A percentile compares a stretch with the other conserved stretches of the same genome.
These are phyloP conservation scores for Pestalotiopsis sp. DNA, from an alignment of 2,329 filamentous ascomycete genomes.

Conservation along the genomic window DNA sequence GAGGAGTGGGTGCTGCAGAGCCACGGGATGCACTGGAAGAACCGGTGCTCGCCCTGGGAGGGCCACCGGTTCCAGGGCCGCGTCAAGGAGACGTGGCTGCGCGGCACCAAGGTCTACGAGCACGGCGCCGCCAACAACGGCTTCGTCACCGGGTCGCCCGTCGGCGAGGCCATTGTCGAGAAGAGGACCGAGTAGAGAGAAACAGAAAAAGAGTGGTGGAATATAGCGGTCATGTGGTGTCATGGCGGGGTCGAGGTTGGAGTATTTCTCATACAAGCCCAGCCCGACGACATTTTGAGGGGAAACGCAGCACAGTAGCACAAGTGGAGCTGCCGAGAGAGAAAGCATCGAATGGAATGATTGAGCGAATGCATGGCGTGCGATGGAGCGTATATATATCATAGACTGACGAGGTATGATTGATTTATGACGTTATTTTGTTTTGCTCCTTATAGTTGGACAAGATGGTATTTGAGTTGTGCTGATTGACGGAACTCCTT, in stretches of 20 bases:
- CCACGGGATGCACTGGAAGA: slow-evolving; percentile 90
- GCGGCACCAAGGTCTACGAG: slow-evolving; percentile 75
- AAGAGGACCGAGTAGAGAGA: slow-evolving; percentile 46
- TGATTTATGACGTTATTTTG: slow-evolving; percentile 12
- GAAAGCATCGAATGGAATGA: background rate
- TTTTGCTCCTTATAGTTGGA: too few species aligned
- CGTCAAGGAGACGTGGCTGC: slow-evolving; percentile 83
- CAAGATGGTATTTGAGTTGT: background rate
- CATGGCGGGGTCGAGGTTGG: background rate
- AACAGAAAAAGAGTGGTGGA: slow-evolving; percentile 13
- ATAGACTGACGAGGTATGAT: background rate
- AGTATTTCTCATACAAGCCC: background rate
- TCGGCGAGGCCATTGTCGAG: slow-evolving; percentile 62
- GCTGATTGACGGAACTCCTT: too few species aligned
- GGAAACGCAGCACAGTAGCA: too few species aligned
- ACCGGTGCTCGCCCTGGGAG: slow-evolving; percentile 90
- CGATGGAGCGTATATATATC: background rate
- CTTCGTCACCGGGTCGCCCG: slow-evolving; percentile 50
- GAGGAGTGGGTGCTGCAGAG: slow-evolving; percentile 73
- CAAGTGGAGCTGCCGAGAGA: background rate
- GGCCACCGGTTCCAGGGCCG: slow-evolving; percentile 76
- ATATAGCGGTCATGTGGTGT: background rate
- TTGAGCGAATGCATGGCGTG: slow-evolving; percentile 5
- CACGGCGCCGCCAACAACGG: slow-evolving; percentile 57
- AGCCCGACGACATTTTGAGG: background rate